phyloP scores from a whole-genome alignment of 441 rosid genomes.

The Euphorbia celastroides region DNA sequence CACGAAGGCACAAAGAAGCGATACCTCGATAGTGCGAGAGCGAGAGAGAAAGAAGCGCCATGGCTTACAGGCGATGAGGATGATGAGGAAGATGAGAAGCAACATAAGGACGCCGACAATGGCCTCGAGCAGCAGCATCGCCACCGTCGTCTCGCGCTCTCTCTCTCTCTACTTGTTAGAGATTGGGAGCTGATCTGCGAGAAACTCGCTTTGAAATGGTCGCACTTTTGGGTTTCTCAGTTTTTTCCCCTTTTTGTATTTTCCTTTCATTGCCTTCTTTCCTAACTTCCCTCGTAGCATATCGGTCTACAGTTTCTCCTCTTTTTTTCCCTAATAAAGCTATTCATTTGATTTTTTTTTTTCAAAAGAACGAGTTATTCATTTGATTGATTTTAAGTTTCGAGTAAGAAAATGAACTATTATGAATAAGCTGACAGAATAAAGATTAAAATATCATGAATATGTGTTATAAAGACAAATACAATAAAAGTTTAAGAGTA shows the following conservation, averaged over 20 bases:
- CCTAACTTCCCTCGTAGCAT: not conserved
- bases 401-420: too few relatives aligned
- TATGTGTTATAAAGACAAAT: too few relatives aligned
- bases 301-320: too few relatives aligned
- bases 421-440: too few relatives aligned
- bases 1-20: not conserved
- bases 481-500: too few relatives aligned
- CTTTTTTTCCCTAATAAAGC: too few relatives aligned
- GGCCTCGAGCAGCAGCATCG: slow-evolving; percentile 40
- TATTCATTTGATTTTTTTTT: too few relatives aligned
- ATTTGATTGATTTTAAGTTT: too few relatives aligned
- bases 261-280: not conserved
- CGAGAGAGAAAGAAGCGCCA: slow-evolving; percentile 60
- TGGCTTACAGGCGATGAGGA: slow-evolving; percentile 76
- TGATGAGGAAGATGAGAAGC: slow-evolving; percentile 52
- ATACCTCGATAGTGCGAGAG: slow-evolving; percentile 57
- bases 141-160: slow-evolving; percentile 42
- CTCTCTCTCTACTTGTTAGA: slow-evolving; percentile 14
- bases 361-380: too few relatives aligned
- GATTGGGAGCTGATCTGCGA: slow-evolving; percentile 48
- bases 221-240: not conserved
- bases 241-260: not conserved
- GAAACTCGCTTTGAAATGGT: slow-evolving; percentile 21
- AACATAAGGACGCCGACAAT: slow-evolving; percentile 61
- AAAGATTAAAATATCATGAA: too few relatives aligned